phyloP scores from a whole-genome alignment of 768 basidiomycete genomes.

The Pisolithus marmoratus region DNA sequence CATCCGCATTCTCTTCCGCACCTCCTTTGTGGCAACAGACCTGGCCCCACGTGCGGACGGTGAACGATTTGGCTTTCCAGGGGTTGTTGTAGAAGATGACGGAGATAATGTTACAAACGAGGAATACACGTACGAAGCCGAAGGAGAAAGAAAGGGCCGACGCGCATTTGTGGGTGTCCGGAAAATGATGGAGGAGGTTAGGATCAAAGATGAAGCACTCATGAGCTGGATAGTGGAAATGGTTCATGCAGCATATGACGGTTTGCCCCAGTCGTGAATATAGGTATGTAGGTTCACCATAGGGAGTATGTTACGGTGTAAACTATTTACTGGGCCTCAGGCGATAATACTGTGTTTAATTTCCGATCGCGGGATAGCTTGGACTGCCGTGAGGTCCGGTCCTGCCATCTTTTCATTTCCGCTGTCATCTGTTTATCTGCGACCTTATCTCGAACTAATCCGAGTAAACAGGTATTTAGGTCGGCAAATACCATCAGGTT shows the following conservation, averaged over 20 bases:
- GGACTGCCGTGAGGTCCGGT: slow-evolving; percentile 67
- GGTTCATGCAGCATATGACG: slow-evolving; percentile 43
- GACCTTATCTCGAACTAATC: slow-evolving; percentile 16
- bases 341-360: slow-evolving; percentile 19
- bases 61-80: slow-evolving; percentile 90
- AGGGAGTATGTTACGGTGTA: no score
- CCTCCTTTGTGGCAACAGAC: slow-evolving; percentile 66
- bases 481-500: no score
- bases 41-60: slow-evolving; percentile 64
- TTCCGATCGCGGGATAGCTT: slow-evolving; percentile 47
- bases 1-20: slow-evolving; percentile 77
- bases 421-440: slow-evolving; percentile 55
- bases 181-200: slow-evolving; percentile 56
- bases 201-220: slow-evolving; percentile 57
- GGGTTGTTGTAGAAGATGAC: slow-evolving; percentile 71
- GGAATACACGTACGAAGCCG: slow-evolving; percentile 40
- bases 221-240: slow-evolving; percentile 58
- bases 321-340: no score
- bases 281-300: no score
- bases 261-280: slow-evolving; percentile 19
- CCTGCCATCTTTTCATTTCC: slow-evolving; percentile 61
- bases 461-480: no score
- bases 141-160: slow-evolving; percentile 67
- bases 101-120: slow-evolving; percentile 42
- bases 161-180: slow-evolving; percentile 63